Evolutionary conservation across 495 filamentous ascomycete species (phyloP), one percentile per base, ranked within the genome.

Genomic region (Aspergillus haitiensis): DNA sequence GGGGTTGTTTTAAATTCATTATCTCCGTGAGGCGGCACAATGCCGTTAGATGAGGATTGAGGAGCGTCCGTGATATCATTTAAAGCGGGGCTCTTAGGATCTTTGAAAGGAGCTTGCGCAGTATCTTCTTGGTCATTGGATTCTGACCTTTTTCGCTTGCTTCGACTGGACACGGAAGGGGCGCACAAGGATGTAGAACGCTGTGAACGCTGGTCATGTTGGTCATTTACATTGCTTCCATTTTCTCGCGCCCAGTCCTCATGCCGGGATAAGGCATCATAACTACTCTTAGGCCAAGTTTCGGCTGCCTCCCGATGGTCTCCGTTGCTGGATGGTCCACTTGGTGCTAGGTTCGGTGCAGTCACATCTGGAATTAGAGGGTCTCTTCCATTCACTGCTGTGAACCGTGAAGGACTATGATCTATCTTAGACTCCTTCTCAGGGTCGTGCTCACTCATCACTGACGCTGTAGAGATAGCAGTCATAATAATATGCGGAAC

Each of bases 311-410:
- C 74, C 35, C 56, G 64, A 39, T 61, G 60, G 13, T 68, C 64
- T 59, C 64, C 61, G 56, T 58, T 62, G 55, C 64, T 57, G 47
- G 61, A 55, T 61, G 67, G 31, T 42, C 59, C 15, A 51, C 61
- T 52, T 31, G 60, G 27, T 51, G 58, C 15, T 40, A 58, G 5
- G 18, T 37, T 42, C 6, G 60, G 18, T 8, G 55, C 36, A 11
- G 47, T 46, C 21, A 58, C 54, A 15, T 52, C 67, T 16, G 65
- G 44, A n/a, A 54, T 33, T 18, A 67, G 50, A 13, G 68, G 47
- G 5, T 78, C 76, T 58, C 66, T 76, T 49, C 78, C 81, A 69
- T 83, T 83, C 33, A 83, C 80, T 45, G 81, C 80, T 5, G 81
- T 83, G 58, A 83, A 83, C 18, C 76, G 74, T 13, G 79, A 79